phyloP scores from a whole-genome alignment of 495 filamentous ascomycete species.

The Jackrogersella minutella region DNA sequence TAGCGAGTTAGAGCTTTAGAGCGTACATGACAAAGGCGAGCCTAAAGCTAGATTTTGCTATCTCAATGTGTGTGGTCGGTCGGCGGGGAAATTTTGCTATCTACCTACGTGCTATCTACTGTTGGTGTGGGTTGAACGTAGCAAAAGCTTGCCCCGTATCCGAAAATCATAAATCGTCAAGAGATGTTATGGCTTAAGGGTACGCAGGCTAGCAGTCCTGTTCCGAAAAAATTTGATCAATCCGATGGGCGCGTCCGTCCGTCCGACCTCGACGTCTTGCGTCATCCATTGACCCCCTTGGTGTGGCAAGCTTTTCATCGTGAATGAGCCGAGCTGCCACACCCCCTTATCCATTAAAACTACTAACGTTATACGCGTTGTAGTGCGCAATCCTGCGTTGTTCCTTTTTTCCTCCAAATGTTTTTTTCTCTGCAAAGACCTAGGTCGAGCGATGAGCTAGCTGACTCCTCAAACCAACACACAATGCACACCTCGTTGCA shows the following conservation, averaged over 20 bases:
- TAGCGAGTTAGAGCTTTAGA: too few species aligned
- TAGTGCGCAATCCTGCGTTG: neutral
- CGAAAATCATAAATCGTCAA: too few species aligned
- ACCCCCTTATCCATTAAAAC: conserved; percentile 27
- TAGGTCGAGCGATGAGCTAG: conserved; percentile 10
- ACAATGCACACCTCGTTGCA: conserved; percentile 20
- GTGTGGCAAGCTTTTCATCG: conserved; percentile 9
- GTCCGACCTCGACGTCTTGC: conserved; percentile 9
- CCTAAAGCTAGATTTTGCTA: too few species aligned
- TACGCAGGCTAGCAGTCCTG: neutral
- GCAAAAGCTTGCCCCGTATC: conserved; percentile 15
- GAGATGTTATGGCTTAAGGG: too few species aligned
- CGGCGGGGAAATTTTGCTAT: conserved; percentile 31
- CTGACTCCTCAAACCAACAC: conserved; percentile 8
- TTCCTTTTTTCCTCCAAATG: conserved; percentile 18
- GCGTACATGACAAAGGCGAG: too few species aligned
- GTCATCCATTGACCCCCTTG: conserved; percentile 12
- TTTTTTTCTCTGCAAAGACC: conserved; percentile 12
- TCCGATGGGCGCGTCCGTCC: conserved; percentile 7
- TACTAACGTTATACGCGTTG: conserved; percentile 5
- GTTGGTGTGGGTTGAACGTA: conserved; percentile 28
- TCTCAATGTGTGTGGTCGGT: conserved; percentile 6
- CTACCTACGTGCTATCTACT: conserved; percentile 43
- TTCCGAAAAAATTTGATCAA: conserved; percentile 18
- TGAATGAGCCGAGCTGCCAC: conserved; percentile 2